Evolutionary conservation across 306 rosid species (phyloP).

Genomic region (Myrica gale): DNA sequence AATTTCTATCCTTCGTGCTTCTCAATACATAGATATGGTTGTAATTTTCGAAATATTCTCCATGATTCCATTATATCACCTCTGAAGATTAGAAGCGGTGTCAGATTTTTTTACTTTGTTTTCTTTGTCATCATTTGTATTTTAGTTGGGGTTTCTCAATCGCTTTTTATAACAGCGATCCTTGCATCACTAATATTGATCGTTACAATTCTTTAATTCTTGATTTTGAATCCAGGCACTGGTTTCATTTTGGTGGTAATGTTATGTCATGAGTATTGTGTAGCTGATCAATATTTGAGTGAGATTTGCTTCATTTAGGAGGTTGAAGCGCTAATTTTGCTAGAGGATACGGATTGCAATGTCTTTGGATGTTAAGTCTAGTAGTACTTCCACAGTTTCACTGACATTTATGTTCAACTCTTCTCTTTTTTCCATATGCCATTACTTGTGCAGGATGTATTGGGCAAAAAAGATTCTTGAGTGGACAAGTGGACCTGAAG

Average conservation of each 20-base stretch:
- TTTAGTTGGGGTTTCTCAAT: not conserved
- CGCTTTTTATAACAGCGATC: too few relatives aligned
- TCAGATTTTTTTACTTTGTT: not conserved
- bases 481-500: conserved; percentile 96
- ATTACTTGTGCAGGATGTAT: conserved; percentile 62
- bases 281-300: not conserved
- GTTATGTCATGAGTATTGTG: not conserved
- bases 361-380: not conserved
- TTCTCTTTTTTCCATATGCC: not conserved
- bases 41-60: not conserved
- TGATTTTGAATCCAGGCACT: not conserved
- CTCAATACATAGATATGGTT: not conserved
- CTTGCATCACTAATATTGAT: not conserved
- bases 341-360: not conserved
- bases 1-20: not conserved
- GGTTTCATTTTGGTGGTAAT: not conserved
- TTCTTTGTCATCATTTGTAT: not conserved
- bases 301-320: not conserved
- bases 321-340: not conserved
- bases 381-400: not conserved
- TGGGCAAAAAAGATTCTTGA: conserved; percentile 98
- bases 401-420: not conserved
- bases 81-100: not conserved
- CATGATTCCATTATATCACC: not conserved
- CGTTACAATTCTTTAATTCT: not conserved